Conservation (phyloP, 1,284 basidiomycete species). For the Phlebopus sp. region DNA sequence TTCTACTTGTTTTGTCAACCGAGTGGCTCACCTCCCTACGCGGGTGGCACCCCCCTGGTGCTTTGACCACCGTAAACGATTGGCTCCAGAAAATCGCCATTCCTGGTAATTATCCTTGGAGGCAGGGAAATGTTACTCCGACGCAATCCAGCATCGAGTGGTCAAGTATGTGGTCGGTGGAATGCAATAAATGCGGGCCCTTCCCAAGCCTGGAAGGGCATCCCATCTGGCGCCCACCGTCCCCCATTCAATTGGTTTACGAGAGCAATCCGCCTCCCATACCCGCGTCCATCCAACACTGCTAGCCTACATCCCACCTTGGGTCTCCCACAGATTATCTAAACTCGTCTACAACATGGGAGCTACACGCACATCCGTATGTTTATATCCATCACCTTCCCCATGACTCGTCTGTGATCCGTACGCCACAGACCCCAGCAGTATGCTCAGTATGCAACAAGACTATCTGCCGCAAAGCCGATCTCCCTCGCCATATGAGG, state of each 20-base stretch:
- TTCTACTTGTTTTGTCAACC: slow-evolving; percentile 20
- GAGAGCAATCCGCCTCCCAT: neutral
- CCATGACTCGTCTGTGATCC: slow-evolving; percentile 7
- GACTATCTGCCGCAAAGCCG: slow-evolving; percentile 17
- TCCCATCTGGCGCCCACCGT: slow-evolving; percentile 1
- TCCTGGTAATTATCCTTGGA: slow-evolving; percentile 20
- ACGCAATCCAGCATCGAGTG: slow-evolving; percentile 24
- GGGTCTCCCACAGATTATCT: neutral
- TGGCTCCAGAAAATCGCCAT: slow-evolving; percentile 15
- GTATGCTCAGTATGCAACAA: slow-evolving; percentile 12
- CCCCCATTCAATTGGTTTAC: neutral
- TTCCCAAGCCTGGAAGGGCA: slow-evolving; percentile 1
- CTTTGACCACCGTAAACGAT: slow-evolving; percentile 19
- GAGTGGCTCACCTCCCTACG: slow-evolving; percentile 22
- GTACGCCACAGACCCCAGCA: slow-evolving; percentile 8
- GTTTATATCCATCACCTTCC: neutral
- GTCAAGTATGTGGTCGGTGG: slow-evolving; percentile 9
- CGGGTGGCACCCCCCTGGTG: slow-evolving; percentile 18
- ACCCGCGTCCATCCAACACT: neutral
- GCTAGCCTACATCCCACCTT: neutral
- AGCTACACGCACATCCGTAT: slow-evolving; percentile 6
- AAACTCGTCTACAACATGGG: slow-evolving; percentile 11
- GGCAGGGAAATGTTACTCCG: slow-evolving; percentile 17
- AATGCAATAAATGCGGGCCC: slow-evolving; percentile 19
- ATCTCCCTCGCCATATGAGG: slow-evolving; percentile 18